phyloP scores from a whole-genome alignment of 805 yeast species.

The Hanseniaspora mollemarum region DNA sequence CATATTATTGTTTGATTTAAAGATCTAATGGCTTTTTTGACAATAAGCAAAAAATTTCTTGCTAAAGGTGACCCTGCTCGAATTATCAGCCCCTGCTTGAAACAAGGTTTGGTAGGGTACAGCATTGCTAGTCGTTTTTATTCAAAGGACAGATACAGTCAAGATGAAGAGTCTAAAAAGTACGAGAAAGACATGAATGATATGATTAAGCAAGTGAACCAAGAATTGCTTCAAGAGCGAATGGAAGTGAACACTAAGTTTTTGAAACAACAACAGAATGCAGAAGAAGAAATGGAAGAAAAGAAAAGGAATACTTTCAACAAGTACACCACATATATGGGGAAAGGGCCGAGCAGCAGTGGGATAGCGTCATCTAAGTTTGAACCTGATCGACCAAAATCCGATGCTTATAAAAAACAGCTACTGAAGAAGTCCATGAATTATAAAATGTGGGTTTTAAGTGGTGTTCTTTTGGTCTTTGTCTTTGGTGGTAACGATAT shows the following conservation, averaged over 20 bases:
- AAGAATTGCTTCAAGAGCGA: conserved; percentile 12
- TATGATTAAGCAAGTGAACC: conserved; percentile 12
- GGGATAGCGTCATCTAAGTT: background rate
- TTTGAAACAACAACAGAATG: conserved; percentile 6
- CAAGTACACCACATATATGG: conserved; percentile 7
- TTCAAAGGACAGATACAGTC: conserved; percentile 3
- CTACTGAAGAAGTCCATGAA: conserved; percentile 7
- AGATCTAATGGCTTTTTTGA: no score
- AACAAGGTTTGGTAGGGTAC: background rate
- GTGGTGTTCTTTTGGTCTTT: background rate
- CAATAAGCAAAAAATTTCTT: no score
- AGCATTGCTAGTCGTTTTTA: background rate
- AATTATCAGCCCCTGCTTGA: no score
- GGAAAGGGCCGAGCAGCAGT: background rate
- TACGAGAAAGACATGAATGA: conserved; percentile 13
- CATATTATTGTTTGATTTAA: no score
- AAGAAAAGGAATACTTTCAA: conserved; percentile 4
- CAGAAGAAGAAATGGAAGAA: conserved; percentile 1
- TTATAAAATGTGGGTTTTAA: conserved; percentile 12
- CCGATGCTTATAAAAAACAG: background rate
- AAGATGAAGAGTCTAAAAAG: conserved; percentile 11
- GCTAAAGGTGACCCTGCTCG: no score
- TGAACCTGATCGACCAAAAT: conserved; percentile 10
- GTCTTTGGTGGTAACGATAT: conserved; percentile 14
- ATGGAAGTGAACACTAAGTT: conserved; percentile 10